A percentile compares a stretch with the other conserved stretches of the same genome.
Conservation (phyloP, 2,329 filamentous ascomycete species). For the Aspergillus spinulosporus region DNA sequence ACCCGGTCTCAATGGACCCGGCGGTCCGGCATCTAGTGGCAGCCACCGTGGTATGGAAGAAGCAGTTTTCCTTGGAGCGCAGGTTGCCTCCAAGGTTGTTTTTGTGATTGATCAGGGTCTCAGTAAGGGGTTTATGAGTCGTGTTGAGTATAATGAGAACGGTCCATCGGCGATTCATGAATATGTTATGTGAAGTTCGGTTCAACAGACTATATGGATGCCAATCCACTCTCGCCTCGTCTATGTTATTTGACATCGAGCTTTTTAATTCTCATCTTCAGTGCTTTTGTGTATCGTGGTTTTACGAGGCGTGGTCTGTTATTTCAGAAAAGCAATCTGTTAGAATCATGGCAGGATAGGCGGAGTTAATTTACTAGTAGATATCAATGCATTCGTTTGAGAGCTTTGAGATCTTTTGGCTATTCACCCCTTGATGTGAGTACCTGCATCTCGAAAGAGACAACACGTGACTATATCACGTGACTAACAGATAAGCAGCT, state of each 20-base stretch:
- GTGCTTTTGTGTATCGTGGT: slow-evolving; percentile 19
- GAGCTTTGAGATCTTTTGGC: background rate
- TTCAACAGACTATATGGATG: background rate
- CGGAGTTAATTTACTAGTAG: slow-evolving; percentile 26
- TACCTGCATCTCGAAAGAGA: background rate
- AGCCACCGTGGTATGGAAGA: slow-evolving; percentile 66
- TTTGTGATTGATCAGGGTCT: slow-evolving; percentile 68
- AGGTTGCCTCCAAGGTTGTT: slow-evolving; percentile 76
- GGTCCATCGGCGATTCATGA: slow-evolving; percentile 66
- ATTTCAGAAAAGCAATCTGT: slow-evolving; percentile 25
- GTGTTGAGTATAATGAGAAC: slow-evolving; percentile 67
- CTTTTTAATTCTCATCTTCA: slow-evolving; percentile 9
- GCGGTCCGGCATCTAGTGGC: slow-evolving; percentile 25
- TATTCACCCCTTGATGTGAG: background rate
- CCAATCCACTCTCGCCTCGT: background rate
- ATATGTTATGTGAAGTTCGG: slow-evolving; percentile 38
- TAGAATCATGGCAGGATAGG: slow-evolving; percentile 25
- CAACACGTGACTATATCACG: background rate
- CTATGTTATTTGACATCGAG: slow-evolving; percentile 6
- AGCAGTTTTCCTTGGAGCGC: slow-evolving; percentile 79
- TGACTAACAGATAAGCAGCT: slow-evolving; percentile 2
- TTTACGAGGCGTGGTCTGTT: slow-evolving; percentile 25
- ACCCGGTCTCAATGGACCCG: slow-evolving; percentile 45
- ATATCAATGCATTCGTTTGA: slow-evolving; percentile 10
- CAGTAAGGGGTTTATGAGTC: slow-evolving; percentile 68